Conservation (phyloP, 495 filamentous ascomycete genomes). For the Rhypophila decipiens region DNA sequence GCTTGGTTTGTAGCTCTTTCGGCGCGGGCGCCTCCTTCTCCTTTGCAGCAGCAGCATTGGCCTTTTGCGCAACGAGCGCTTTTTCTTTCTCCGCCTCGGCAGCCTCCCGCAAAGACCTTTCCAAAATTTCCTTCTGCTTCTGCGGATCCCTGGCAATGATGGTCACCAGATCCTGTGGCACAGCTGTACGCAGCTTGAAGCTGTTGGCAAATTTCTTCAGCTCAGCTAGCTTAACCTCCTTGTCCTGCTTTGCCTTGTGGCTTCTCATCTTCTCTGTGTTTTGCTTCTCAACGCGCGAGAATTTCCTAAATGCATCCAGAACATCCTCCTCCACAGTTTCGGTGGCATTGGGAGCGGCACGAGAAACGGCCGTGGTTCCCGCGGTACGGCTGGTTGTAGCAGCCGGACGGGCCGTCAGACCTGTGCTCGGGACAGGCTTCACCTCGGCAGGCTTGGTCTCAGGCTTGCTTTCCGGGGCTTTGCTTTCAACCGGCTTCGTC, state of each 20-base stretch:
- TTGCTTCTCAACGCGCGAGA: constrained; percentile 51
- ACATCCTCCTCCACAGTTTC: constrained; percentile 74
- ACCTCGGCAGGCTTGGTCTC: constrained; percentile 28
- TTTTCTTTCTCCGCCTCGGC: constrained; percentile 48
- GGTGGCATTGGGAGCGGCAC: constrained; percentile 69
- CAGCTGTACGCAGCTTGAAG: constrained; percentile 88
- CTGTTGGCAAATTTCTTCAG: constrained; percentile 88
- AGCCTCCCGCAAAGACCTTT: constrained; percentile 67
- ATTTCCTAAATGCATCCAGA: constrained; percentile 71
- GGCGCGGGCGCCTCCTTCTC: constrained; percentile 28
- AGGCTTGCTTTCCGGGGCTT: constrained; percentile 23
- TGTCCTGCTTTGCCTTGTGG: constrained; percentile 71
- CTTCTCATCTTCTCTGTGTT: constrained; percentile 66
- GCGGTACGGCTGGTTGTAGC: constrained; percentile 28
- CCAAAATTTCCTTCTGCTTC: constrained; percentile 89
- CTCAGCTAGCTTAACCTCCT: constrained; percentile 85
- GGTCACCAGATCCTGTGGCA: constrained; percentile 84
- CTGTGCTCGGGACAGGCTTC: constrained; percentile 25
- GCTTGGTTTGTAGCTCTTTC: constrained; percentile 31
- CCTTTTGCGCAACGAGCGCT: no score
- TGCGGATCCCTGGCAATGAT: constrained; percentile 92
- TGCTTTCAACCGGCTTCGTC: constrained; percentile 22
- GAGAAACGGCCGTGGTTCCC: constrained; percentile 6
- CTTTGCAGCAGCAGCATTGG: constrained; percentile 27
- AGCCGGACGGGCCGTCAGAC: constrained; percentile 21